Base-by-base conservation (phyloP, 345 rosid species). In the Eucalyptus tenuipes region DNA sequence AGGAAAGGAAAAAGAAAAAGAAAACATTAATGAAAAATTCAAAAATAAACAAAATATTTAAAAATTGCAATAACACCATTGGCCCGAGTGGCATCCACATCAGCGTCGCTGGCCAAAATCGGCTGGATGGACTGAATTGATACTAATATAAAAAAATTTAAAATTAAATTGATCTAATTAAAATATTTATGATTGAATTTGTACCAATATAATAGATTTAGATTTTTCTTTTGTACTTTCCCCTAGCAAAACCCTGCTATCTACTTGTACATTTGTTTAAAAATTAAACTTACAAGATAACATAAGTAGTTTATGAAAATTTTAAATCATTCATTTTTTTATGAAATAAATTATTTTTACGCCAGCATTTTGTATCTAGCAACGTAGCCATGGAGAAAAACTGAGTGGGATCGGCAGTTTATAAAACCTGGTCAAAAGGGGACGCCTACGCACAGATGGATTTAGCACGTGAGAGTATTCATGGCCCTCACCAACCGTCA, bases 71-170 rank as follows among this genome's bases (percentile, higher is more conserved):
- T 52, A 24, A 20, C 57, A 52, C 2, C 25, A 10, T 52, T 52
- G 57, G 57, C 57, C 0, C 0, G 2, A 2, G 4, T 0, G 5
- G 5, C 22, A 10, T 52, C 5, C 25, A 52, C 25, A 52, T 52
- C 1, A 3, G 2, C 8, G 25, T 52, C 1, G 1, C 2, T 0
- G 0, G 5, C 57, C 57, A 52, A 52, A 20, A 52, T 52, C 2
- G 2, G 10, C 3, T 0, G 2, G 22, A 52, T 52, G 2, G 1
- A 52, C 4, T 52, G 0, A 52, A 52, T 52, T 20, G 10, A 52
- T 20, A 20, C 2, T 2, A 18, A 20, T 18, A 1, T 52, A 3
- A 52, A 52, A 52, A 18, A 2, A 52, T 7, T 52, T 20, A 20
- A 0, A 52, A 52, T 4, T 52, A 52, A 52, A 52, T 52, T 3